Base-by-base conservation (phyloP, 2,329 filamentous ascomycete genomes). In the Akanthomyces dipterigenus region DNA sequence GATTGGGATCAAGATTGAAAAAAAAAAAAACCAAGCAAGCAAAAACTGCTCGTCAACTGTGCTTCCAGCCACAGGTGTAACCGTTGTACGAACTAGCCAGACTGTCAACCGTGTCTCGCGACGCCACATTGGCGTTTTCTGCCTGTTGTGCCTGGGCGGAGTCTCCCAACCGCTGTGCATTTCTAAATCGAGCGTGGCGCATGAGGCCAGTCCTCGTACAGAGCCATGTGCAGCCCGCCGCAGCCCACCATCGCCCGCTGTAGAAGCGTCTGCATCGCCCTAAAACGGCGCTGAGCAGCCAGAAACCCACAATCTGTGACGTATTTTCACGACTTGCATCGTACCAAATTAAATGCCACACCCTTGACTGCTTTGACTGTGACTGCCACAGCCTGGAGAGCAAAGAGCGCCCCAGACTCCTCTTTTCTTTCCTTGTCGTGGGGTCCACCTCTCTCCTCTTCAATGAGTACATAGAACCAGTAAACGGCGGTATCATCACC, bases 381-480 rank as follows among this genome's bases (percentile, higher is more conserved):
- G 11, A 34, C 31, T 34, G 31, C 31, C 31, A 34, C 31, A 31
- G 31, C 31, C 3, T 9, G 6, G 11, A 34, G 31, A 34, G 31
- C 31, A 7, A 34, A 34, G 31, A 34, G 54, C 31, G 28, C 31
- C 14, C 16, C 24, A 12, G 20, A 24, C 26, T 55, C 53, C 53
- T 55, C 53, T 55, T 55, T 55, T 55, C 16, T 26, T 43, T 42
- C 34, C 22, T 55, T 55, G 46, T 36, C 36, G 56, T 38, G 28
- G 45, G 55, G 45, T 53, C 56, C 24, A 60, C 56, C 38, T 45
- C 43, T 51, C 56, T 46, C 48, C 48, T 60, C 48, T 24, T 53
- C 48, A n/a, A 40, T 18, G 14, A 40, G 36, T 40, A 40, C 36
- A 36, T 16, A 38, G 20, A n/a, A 43, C 34, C 34, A 38, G 20